These are phyloP conservation scores for Tolypocladium pustulatum DNA, from an alignment of 2,329 filamentous ascomycete genomes.

Conservation along the genomic window DNA sequence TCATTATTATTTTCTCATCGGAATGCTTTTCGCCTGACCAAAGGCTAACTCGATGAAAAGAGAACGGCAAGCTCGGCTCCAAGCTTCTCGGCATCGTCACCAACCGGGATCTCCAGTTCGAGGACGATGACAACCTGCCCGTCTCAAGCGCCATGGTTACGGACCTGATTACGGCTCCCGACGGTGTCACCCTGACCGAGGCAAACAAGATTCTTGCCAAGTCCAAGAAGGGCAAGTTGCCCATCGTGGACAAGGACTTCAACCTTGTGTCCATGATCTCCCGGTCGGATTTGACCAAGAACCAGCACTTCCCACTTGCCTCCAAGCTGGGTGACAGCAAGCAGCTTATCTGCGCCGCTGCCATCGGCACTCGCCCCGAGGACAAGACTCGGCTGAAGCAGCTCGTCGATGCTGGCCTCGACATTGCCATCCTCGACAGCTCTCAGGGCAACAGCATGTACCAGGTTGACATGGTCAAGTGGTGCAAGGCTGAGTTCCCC, in stretches of 20 bases:
- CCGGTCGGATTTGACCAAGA: conserved; percentile 95
- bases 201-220: conserved; percentile 88
- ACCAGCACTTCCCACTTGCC: conserved; percentile 90
- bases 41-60: conserved; percentile 35
- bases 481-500: conserved; percentile 80
- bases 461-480: conserved; percentile 98
- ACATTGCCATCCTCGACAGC: conserved; percentile 91
- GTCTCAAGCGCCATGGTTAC: conserved; percentile 92
- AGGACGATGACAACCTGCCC: conserved; percentile 59
- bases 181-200: conserved; percentile 74
- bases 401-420: conserved; percentile 87
- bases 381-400: conserved; percentile 80
- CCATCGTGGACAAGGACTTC: conserved; percentile 73
- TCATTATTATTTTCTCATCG: conserved; percentile 6
- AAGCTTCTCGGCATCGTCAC: conserved; percentile 97
- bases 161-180: conserved; percentile 77
- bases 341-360: conserved; percentile 90
- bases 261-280: conserved; percentile 90
- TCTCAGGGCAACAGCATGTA: conserved; percentile 98
- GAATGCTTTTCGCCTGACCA: conserved; percentile 4
- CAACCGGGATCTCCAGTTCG: conserved; percentile 96
- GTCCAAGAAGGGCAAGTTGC: conserved; percentile 98
- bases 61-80: conserved; percentile 83
- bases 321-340: conserved; percentile 96
- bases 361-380: conserved; percentile 88